phyloP scores from a whole-genome alignment of 2,329 filamentous ascomycete species.

The Epichloe festucae region DNA sequence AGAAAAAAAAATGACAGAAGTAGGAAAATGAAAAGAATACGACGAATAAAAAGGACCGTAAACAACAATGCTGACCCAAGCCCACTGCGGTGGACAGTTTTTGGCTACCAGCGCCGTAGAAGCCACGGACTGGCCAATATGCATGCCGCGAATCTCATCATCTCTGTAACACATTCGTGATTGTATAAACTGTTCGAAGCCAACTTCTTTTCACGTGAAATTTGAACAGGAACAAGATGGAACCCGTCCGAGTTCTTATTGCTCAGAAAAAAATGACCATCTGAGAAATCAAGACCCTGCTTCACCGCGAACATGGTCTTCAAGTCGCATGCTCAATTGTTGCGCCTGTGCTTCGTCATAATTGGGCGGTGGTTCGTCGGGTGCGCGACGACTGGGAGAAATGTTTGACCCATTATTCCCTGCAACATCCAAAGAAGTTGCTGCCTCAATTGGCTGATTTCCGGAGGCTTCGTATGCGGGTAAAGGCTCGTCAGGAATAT shows the following conservation, averaged over 20 bases:
- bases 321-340: slow-evolving; percentile 42
- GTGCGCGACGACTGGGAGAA: slow-evolving; percentile 26
- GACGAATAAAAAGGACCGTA: neutral
- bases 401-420: slow-evolving; percentile 22
- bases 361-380: slow-evolving; percentile 72
- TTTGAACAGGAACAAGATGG: neutral
- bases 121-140: slow-evolving; percentile 3
- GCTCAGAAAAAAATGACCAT: neutral
- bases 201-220: neutral
- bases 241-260: neutral
- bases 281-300: slow-evolving; percentile 13
- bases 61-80: slow-evolving; percentile 1
- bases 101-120: neutral
- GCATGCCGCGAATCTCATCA: slow-evolving; percentile 4
- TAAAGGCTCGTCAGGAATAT: slow-evolving; percentile 71
- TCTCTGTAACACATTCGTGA: neutral
- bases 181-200: neutral
- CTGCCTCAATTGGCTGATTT: slow-evolving; percentile 16
- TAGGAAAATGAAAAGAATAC: neutral
- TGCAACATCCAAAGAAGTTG: slow-evolving; percentile 13
- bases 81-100: neutral
- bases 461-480: slow-evolving; percentile 66
- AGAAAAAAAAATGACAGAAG: neutral
- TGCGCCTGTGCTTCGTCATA: slow-evolving; percentile 87
- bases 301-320: slow-evolving; percentile 54